These are phyloP conservation scores for Dioscorea zingiberensis DNA, from an alignment of 106 monocot species.

Conservation along the genomic window DNA sequence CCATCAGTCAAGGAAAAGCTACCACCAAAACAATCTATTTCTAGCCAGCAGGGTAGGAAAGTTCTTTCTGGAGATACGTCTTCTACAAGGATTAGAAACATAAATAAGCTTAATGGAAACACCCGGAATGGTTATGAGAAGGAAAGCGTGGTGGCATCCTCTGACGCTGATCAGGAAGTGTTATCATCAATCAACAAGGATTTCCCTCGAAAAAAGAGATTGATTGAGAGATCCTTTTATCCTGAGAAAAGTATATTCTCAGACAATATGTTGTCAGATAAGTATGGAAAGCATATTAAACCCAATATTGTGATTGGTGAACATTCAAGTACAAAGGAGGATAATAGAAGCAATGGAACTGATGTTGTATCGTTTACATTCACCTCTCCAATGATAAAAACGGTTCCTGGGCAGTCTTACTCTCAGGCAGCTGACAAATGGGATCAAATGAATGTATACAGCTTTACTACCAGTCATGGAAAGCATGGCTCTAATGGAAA, in stretches of 20 bases:
- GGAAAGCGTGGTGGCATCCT: constrained; percentile 3
- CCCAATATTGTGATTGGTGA: constrained; percentile 27
- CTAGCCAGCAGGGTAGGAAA: constrained; percentile 40
- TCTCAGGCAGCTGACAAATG: constrained; percentile 18
- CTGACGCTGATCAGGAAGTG: constrained; percentile 22
- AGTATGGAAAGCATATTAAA: constrained; percentile 17
- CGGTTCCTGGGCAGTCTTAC: constrained; percentile 8
- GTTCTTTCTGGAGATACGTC: constrained; percentile 25
- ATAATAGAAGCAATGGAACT: constrained; percentile 31
- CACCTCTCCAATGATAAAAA: constrained; percentile 52
- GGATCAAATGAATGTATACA: constrained; percentile 20
- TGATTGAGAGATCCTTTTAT: constrained; percentile 3
- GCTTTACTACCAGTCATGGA: constrained; percentile 15
- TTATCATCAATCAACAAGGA: constrained; percentile 20
- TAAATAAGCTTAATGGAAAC: constrained; percentile 27
- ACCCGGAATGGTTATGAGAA: constrained; percentile 26
- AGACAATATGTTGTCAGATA: constrained; percentile 10
- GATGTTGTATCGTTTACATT: constrained; percentile 76
- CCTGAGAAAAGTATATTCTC: constrained; percentile 10
- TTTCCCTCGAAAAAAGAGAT: constrained; percentile 18
- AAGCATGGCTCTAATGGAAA: constrained; percentile 9
- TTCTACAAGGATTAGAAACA: constrained; percentile 20
- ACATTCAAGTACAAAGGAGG: constrained; percentile 17
- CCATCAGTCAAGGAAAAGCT: constrained; percentile 35
- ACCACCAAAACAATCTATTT: constrained; percentile 19